Base-by-base conservation (phyloP, 768 basidiomycete genomes). In the Artomyces pyxidatus region DNA sequence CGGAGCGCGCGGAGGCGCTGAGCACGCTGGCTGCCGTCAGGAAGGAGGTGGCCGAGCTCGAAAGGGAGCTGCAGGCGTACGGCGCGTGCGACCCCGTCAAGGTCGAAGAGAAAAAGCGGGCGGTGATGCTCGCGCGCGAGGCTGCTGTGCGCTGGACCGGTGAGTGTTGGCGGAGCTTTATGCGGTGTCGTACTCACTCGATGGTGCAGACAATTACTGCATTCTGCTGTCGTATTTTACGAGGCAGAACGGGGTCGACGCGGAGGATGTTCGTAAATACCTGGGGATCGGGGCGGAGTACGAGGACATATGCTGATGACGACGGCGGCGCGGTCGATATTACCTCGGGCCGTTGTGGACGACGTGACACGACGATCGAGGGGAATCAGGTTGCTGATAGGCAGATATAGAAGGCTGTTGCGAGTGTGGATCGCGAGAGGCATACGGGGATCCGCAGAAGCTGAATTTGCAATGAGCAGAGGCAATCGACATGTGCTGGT, bases 101-200 rank as follows among this genome's bases (percentile, higher is more conserved):
- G 64, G 73, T 92, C 19, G 85, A 92, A 59, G 81, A 85, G 61
- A 85, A 82, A 62, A 80, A 75, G 43, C 69, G 85, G 41, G 89
- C 84, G 0, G 73, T 80, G 9, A 73, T 77, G 44, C 71, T 93
- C 12, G 89, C 87, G 3, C 88, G 85, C 53, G 90, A 95, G 61
- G 91, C 89, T 11, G 78, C 85, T 11, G 62, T 83, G 21, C 80
- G 89, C 12, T 93, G 91, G 88, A 97, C 93, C 29, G 93, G 93
- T 94, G 55, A 49, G 80, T 65, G 11, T 26, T 17, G n/a, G n/a
- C n/a, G n/a, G n/a, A n/a, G 32, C 26, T 16, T 19, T 19, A 17
- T 11, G 9, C n/a, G 10, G 12, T 25, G 21, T 19, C 38, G 38
- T n/a, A 19, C 30, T 47, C 23, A 17, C 40, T 21, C 1, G 39